Base-by-base conservation (phyloP, 208 protist species). In the Leishmania tropica region DNA sequence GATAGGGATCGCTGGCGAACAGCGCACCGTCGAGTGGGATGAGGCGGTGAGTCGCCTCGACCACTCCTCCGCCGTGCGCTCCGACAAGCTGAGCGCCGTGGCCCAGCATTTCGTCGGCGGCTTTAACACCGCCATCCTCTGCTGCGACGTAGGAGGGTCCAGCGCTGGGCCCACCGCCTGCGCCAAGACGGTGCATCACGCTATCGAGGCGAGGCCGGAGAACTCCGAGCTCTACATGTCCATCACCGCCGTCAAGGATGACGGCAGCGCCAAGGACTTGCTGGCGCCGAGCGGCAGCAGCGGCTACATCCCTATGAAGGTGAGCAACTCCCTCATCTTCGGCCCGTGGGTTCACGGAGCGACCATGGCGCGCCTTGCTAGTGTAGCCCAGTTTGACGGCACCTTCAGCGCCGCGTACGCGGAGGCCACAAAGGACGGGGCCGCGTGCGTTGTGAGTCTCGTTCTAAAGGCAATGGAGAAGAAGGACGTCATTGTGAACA, bases 321-420 rank as follows among this genome's bases (percentile, higher is more conserved):
- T 87, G 75, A 80, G 82, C 48, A 89, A 81, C 62, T 94, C 91
- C 40, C 91, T 88, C 19, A 81, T 92, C n/a, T 92, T 92, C 72
- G 91, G 91, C 19, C 91, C 91, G 7, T 87, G 75, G 67, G 75
- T 89, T 21, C 37, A 83, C 75, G 82, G 72, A 48, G 78, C 86
- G 40, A 83, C 78, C 75, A 80, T 93, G 77, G 51, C 78, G 73
- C 82, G 35, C 19, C 24, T 90, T 6, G 73, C 47, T n/a, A 82
- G 77, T 28, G 60, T 76, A 42, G 65, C 62, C 3, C 47, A 48
- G 35, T 83, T 93, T 28, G 81, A 89, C 73, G 21, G 7, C 37
- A 60, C 76, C 56, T 78, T 93, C 42, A 72, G 56, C 19, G 47
- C 70, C 7, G 90, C 85, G 47, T 28, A 64, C 60, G 47, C 72